Conservation (phyloP, 1,284 basidiomycete species). For the Hemileia vastatrix region DNA sequence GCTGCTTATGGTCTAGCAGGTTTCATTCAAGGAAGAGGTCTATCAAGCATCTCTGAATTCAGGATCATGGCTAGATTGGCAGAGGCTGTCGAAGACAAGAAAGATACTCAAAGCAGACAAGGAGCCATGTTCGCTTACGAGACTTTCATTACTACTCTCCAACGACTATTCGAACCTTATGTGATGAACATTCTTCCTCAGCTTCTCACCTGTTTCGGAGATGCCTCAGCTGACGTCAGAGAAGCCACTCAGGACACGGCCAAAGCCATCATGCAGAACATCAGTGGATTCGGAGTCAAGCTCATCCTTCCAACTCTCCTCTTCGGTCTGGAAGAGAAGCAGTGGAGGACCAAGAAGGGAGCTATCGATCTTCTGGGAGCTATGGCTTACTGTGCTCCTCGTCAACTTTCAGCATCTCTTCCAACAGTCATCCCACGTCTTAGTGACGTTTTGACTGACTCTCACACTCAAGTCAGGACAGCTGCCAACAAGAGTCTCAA, state of each 20-base stretch:
- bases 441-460: constrained; percentile 92
- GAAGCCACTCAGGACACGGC: constrained; percentile 90
- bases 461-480: constrained; percentile 86
- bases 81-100: constrained; percentile 78
- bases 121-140: constrained; percentile 94
- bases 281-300: constrained; percentile 79
- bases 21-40: constrained; percentile 77
- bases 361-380: constrained; percentile 92
- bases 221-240: constrained; percentile 74
- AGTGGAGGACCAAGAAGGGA: constrained; percentile 97
- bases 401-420: constrained; percentile 84
- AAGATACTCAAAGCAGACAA: constrained; percentile 72
- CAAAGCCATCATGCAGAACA: constrained; percentile 84
- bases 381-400: constrained; percentile 97
- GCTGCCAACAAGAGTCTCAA: constrained; percentile 93
- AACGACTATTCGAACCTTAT: constrained; percentile 87
- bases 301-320: constrained; percentile 83
- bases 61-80: constrained; percentile 64
- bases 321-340: constrained; percentile 89
- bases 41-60: constrained; percentile 73
- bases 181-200: constrained; percentile 73
- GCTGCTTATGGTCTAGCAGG: constrained; percentile 97
- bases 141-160: constrained; percentile 64
- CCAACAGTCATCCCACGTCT: constrained; percentile 93
- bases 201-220: constrained; percentile 83